These are phyloP conservation scores for Ustilago hordei DNA, from an alignment of 1,284 basidiomycete genomes.

Conservation along the genomic window DNA sequence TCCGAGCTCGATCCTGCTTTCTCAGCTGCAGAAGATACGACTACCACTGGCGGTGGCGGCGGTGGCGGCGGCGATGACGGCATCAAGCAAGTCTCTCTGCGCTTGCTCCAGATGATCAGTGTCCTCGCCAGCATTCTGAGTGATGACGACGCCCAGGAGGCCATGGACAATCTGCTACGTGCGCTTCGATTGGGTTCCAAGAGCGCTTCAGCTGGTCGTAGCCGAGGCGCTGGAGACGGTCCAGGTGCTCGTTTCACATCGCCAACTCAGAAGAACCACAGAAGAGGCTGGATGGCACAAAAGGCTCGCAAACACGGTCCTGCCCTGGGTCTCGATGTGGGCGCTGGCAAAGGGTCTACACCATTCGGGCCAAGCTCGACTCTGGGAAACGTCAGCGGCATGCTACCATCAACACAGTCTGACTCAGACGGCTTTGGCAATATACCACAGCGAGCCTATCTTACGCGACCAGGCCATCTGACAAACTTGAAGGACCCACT, in stretches of 20 bases:
- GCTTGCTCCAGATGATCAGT: conserved; percentile 65
- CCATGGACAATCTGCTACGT: conserved; percentile 64
- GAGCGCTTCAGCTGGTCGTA: conserved; percentile 44
- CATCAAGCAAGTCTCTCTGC: conserved; percentile 46
- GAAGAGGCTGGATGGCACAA: conserved; percentile 58
- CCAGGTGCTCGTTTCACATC: conserved; percentile 24
- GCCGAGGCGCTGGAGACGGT: conserved; percentile 21
- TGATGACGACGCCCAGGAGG: conserved; percentile 67
- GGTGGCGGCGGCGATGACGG: conserved; percentile 36
- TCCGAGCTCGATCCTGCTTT: conserved; percentile 49
- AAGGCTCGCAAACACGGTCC: conserved; percentile 58
- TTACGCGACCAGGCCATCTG: conserved; percentile 18
- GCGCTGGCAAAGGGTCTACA: background rate
- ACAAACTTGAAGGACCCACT: conserved; percentile 23
- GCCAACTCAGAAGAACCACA: conserved; percentile 39
- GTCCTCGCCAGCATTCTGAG: conserved; percentile 65
- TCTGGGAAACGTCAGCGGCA: background rate
- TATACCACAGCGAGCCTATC: conserved; percentile 5
- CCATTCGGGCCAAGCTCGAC: background rate
- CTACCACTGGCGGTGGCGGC: conserved; percentile 19
- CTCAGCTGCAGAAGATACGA: conserved; percentile 18
- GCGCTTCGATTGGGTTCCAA: conserved; percentile 54
- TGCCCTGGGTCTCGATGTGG: conserved; percentile 6
- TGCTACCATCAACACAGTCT: background rate
- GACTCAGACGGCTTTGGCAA: background rate